Conservation (phyloP, 2,329 filamentous ascomycete genomes). For the Geosmithia putterillii region DNA sequence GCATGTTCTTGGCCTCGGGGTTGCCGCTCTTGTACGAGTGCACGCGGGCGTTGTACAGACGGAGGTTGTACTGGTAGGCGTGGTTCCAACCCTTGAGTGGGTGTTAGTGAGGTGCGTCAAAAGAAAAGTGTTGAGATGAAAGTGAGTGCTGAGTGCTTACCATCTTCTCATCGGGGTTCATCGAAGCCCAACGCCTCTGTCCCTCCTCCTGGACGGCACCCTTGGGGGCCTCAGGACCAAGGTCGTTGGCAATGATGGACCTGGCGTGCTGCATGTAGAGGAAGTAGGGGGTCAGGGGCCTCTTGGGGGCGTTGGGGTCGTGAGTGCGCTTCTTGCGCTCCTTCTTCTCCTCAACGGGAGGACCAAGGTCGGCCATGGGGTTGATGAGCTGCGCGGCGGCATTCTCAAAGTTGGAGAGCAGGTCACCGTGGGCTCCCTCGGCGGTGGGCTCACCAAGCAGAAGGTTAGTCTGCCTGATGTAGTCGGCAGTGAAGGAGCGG, state of each 20-base stretch:
- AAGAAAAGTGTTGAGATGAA: not conserved
- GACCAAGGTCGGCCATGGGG: conserved; percentile 21
- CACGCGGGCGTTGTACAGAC: conserved; percentile 52
- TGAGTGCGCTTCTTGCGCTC: conserved; percentile 79
- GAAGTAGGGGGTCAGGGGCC: conserved; percentile 89
- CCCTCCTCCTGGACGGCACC: conserved; percentile 83
- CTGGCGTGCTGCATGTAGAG: conserved; percentile 86
- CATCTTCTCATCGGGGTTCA: conserved; percentile 61
- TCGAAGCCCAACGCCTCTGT: conserved; percentile 71
- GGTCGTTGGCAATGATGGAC: conserved; percentile 65
- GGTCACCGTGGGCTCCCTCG: conserved; percentile 30
- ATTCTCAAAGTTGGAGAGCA: conserved; percentile 41
- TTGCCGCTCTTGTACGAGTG: conserved; percentile 54
- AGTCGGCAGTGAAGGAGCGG: conserved; percentile 68
- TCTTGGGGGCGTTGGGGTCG: conserved; percentile 91
- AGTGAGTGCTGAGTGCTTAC: conserved; percentile 20
- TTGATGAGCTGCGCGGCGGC: conserved; percentile 32
- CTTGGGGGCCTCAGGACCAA: conserved; percentile 64
- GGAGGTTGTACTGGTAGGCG: conserved; percentile 55
- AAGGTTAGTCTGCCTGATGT: conserved; percentile 79
- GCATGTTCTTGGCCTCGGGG: conserved; percentile 45
- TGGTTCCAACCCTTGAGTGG: conserved; percentile 43
- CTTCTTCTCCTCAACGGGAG: conserved; percentile 58
- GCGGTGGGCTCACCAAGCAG: conserved; percentile 55
- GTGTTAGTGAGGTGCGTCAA: conserved; percentile 2